A percentile compares a stretch with the other conserved stretches of the same genome.
These are phyloP conservation scores for Eucalyptus sideroxylon DNA, from an alignment of 345 rosid species.

Conservation along the genomic window DNA sequence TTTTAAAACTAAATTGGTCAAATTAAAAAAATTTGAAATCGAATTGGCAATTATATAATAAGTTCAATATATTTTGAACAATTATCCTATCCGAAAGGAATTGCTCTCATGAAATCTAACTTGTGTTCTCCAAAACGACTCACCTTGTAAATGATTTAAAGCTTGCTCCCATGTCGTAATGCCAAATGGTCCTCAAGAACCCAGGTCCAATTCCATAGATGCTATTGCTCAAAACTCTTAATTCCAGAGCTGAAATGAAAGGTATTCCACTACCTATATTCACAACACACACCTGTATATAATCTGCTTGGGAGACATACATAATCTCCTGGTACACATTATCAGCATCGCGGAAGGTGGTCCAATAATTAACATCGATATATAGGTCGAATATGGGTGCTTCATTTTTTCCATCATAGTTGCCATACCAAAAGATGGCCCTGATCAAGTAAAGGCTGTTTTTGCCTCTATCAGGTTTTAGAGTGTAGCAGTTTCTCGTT, in stretches of 20 bases:
- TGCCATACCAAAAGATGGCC: slow-evolving; percentile 2
- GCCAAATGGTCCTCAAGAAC: accelerated
- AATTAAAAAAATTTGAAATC: too few species aligned
- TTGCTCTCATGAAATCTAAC: background rate
- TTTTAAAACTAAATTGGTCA: too few species aligned
- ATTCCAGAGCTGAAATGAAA: too few species aligned
- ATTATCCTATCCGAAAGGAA: background rate
- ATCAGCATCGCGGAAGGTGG: background rate
- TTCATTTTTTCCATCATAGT: background rate
- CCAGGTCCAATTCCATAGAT: background rate
- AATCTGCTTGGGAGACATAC: too few species aligned
- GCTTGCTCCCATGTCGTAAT: background rate
- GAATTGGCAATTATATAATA: too few species aligned
- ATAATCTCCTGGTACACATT: background rate
- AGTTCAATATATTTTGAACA: too few species aligned
- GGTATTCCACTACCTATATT: too few species aligned
- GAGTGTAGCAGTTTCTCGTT: slow-evolving; percentile 6
- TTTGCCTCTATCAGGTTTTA: background rate
- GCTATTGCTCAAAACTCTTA: too few species aligned
- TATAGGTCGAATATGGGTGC: slow-evolving; percentile 1
- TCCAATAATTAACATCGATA: background rate
- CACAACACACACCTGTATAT: too few species aligned
- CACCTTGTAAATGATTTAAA: accelerated
- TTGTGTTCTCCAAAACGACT: background rate
- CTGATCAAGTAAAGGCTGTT: background rate